phyloP scores from a whole-genome alignment of 768 basidiomycete species.

The Kwoniella botswanensis region DNA sequence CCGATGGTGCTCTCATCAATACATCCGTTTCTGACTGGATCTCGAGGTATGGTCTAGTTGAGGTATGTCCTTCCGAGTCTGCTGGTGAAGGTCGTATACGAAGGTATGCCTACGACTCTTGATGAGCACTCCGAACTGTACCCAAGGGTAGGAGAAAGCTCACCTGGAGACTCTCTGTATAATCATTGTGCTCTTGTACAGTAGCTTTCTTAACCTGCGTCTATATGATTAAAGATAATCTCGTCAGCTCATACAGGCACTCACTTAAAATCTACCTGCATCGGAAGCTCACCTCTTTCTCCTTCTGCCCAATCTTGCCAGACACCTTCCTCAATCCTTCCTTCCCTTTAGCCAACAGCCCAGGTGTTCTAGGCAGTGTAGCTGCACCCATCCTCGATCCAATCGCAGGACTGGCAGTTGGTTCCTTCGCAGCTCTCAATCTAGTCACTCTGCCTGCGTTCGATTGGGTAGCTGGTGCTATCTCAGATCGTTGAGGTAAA shows the following conservation, averaged over 20 bases:
- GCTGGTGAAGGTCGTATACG: slow-evolving; percentile 56
- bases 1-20: slow-evolving; percentile 56
- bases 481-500: slow-evolving; percentile 6
- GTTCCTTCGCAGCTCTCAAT: slow-evolving; percentile 39
- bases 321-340: slow-evolving; percentile 48
- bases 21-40: slow-evolving; percentile 54
- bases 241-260: slow-evolving; percentile 9
- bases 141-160: not conserved
- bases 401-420: slow-evolving; percentile 24
- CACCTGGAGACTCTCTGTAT: slow-evolving; percentile 39
- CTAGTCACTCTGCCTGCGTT: slow-evolving; percentile 32
- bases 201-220: slow-evolving; percentile 1
- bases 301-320: slow-evolving; percentile 44
- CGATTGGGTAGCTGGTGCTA: slow-evolving; percentile 12
- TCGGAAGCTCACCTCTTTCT: slow-evolving; percentile 33
- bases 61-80: slow-evolving; percentile 12
- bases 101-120: slow-evolving; percentile 49
- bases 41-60: slow-evolving; percentile 51
- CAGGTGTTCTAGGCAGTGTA: slow-evolving; percentile 14
- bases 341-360: slow-evolving; percentile 45
- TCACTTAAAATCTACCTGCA: not conserved
- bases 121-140: not conserved
- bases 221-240: not conserved
- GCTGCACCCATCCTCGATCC: not conserved
- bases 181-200: not conserved